phyloP scores from a whole-genome alignment of 1,284 basidiomycete species.

The Naganishia liquefaciens region DNA sequence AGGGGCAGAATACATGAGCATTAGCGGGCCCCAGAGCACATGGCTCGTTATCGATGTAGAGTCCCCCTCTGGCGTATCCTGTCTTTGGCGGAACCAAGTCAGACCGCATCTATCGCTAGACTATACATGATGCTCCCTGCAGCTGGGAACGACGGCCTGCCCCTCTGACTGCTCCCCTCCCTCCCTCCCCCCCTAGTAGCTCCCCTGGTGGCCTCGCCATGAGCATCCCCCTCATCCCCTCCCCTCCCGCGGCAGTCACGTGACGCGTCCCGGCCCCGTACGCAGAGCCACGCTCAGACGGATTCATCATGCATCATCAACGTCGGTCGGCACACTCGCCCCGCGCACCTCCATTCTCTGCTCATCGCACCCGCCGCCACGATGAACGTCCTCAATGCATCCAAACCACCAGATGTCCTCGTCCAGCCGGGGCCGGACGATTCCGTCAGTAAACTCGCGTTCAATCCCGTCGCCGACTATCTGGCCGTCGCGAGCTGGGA shows the following conservation, averaged over 20 bases:
- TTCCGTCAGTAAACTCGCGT: constrained; percentile 70
- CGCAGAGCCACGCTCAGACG: neutral
- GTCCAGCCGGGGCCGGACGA: constrained; percentile 59
- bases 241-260: neutral
- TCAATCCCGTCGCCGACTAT: constrained; percentile 66
- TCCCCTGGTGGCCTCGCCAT: too few relatives aligned
- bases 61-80: too few relatives aligned
- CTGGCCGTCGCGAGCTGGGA: constrained; percentile 77
- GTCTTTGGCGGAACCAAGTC: too few relatives aligned
- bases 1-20: too few relatives aligned
- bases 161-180: neutral
- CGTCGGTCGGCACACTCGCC: neutral
- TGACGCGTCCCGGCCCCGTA: neutral
- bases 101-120: too few relatives aligned
- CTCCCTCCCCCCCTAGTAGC: neutral
- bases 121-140: too few relatives aligned
- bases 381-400: constrained; percentile 33
- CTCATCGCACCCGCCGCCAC: neutral
- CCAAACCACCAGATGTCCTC: constrained; percentile 30
- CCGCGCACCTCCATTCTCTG: too few relatives aligned
- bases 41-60: too few relatives aligned
- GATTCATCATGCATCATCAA: neutral
- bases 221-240: too few relatives aligned
- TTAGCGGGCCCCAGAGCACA: too few relatives aligned
- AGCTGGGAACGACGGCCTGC: too few relatives aligned